Percentiles rank a stretch among this genome's conserved stretches.
Evolutionary conservation across 768 basidiomycete species (phyloP).

Genomic region (Suillus lakei): DNA sequence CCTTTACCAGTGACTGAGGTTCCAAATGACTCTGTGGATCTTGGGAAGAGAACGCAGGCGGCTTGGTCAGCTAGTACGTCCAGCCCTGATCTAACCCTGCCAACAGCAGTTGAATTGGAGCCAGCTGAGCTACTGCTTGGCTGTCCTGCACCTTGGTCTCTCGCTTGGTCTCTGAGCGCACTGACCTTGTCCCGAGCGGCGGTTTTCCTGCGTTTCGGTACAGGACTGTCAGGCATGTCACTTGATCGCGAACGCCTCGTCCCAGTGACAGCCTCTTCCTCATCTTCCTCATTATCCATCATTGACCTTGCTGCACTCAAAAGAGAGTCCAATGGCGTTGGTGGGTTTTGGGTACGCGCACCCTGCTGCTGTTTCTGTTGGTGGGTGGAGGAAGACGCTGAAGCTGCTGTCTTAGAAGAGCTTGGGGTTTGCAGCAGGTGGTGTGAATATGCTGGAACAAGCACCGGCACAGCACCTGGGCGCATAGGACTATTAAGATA

Average conservation of each 20-base stretch:
- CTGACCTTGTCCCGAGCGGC: slow-evolving; percentile 17
- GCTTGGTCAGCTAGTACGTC: slow-evolving; percentile 81
- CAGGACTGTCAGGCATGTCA: slow-evolving; percentile 38
- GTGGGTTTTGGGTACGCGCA: slow-evolving; percentile 32
- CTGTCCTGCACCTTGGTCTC: not conserved
- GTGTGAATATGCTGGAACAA: slow-evolving; percentile 33
- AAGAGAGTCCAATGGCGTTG: slow-evolving; percentile 61
- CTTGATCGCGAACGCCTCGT: slow-evolving; percentile 33
- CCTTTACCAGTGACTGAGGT: slow-evolving; percentile 15
- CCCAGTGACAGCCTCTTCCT: slow-evolving; percentile 23
- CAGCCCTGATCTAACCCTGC: slow-evolving; percentile 55
- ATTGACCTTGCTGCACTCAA: slow-evolving; percentile 64
- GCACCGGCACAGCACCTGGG: slow-evolving; percentile 32
- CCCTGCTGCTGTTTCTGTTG: slow-evolving; percentile 22
- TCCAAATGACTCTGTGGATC: slow-evolving; percentile 22
- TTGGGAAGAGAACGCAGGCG: slow-evolving; percentile 52
- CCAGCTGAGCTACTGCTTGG: slow-evolving; percentile 7
- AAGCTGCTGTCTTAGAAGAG: slow-evolving; percentile 36
- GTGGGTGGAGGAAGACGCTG: slow-evolving; percentile 25
- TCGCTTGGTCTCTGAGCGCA: slow-evolving; percentile 8
- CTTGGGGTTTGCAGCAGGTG: slow-evolving; percentile 36
- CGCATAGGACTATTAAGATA: slow-evolving; percentile 33
- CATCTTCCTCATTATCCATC: slow-evolving; percentile 43
- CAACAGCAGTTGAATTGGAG: slow-evolving; percentile 9
- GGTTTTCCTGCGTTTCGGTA: slow-evolving; percentile 44